These are phyloP conservation scores for Xylaria flabelliformis DNA, from an alignment of 495 filamentous ascomycete species.

Conservation along the genomic window DNA sequence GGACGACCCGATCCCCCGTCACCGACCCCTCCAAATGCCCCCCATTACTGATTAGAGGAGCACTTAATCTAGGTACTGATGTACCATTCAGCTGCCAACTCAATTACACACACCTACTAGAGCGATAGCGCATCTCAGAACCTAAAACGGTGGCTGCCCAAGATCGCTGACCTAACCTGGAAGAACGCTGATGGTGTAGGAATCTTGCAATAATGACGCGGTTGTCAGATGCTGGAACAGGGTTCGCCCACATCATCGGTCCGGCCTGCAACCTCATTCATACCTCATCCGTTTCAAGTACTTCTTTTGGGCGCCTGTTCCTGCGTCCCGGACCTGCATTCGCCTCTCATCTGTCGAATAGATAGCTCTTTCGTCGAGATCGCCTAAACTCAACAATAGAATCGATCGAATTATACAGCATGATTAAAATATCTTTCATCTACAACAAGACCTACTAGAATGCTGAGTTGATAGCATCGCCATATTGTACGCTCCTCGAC, in stretches of 20 bases:
- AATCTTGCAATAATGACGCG: slow-evolving; percentile 4
- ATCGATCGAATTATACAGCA: neutral
- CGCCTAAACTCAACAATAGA: neutral
- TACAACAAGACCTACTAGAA: neutral
- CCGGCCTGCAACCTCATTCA: neutral
- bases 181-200: no score
- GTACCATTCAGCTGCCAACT: neutral
- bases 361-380: neutral
- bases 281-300: neutral
- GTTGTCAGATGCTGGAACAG: slow-evolving; percentile 19
- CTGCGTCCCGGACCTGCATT: slow-evolving; percentile 1
- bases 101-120: neutral
- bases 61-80: neutral
- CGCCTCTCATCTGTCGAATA: neutral
- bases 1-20: slow-evolving; percentile 3
- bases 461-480: slow-evolving; percentile 1
- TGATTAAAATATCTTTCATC: neutral
- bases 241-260: slow-evolving; percentile 31
- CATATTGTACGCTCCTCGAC: neutral
- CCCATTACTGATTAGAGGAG: neutral
- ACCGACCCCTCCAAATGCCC: slow-evolving; percentile 5
- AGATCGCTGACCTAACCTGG: slow-evolving; percentile 3
- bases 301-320: neutral
- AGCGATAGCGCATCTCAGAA: neutral
- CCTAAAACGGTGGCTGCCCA: neutral